Evolutionary conservation across 202 grass and related monocot genomes (phyloP).

Genomic region (Setaria italica): DNA sequence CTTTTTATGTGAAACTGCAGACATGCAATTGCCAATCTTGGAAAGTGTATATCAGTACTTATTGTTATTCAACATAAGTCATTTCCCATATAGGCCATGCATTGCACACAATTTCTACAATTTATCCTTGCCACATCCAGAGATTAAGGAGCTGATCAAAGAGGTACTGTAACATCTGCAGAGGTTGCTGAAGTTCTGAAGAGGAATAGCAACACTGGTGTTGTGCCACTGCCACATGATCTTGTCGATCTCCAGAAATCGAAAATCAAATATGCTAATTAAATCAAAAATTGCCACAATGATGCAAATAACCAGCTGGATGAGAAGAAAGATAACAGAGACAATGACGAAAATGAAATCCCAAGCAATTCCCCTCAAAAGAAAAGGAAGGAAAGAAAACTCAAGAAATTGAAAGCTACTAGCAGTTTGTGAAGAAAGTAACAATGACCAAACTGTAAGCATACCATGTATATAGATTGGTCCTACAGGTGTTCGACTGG

Average conservation of each 20-base stretch:
- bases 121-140: conserved; percentile 31
- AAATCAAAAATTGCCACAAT: conserved; percentile 12
- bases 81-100: neutral
- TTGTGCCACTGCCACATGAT: conserved; percentile 44
- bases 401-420: neutral
- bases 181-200: conserved; percentile 72
- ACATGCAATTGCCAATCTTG: neutral
- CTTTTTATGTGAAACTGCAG: neutral
- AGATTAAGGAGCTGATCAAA: conserved; percentile 55
- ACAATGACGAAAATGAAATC: neutral
- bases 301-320: conserved; percentile 4
- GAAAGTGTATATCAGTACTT: neutral
- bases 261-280: conserved; percentile 43
- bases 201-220: conserved; percentile 52
- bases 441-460: too few relatives aligned
- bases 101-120: neutral
- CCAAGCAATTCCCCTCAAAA: neutral
- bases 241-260: conserved; percentile 50
- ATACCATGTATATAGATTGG: too few relatives aligned
- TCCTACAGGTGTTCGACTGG: neutral
- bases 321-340: neutral
- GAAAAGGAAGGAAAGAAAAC: neutral
- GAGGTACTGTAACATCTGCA: conserved; percentile 62
- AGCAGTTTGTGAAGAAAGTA: neutral
- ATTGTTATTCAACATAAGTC: neutral